A percentile compares a stretch with the other conserved stretches of the same genome.
Evolutionary conservation across 2,329 filamentous ascomycete species (phyloP).

Genomic region (Xylaria sp.): DNA sequence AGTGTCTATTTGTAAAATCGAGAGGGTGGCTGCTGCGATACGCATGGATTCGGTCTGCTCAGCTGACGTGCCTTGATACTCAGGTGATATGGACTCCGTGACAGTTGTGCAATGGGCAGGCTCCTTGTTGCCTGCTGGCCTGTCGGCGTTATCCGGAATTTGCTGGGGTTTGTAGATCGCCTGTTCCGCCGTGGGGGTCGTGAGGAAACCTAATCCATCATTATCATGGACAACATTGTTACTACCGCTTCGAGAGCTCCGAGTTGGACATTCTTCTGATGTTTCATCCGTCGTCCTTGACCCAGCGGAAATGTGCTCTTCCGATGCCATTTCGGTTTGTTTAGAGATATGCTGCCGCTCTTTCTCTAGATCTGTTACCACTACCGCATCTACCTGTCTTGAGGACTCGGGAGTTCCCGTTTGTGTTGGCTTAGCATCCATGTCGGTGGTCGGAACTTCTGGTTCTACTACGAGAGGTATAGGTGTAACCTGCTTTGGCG

Average conservation of each 20-base stretch:
- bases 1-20: not conserved
- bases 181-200: not conserved
- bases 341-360: not conserved
- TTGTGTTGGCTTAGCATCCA: conserved; percentile 12
- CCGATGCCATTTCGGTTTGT: not conserved
- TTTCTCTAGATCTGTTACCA: not conserved
- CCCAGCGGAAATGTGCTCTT: not conserved
- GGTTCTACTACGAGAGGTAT: not conserved
- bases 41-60: not conserved
- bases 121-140: not conserved
- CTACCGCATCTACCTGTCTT: conserved; percentile 6
- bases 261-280: conserved; percentile 1
- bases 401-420: conserved; percentile 18
- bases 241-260: not conserved
- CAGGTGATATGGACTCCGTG: not conserved
- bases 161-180: not conserved
- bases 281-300: not conserved
- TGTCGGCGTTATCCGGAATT: not conserved
- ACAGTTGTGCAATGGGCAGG: not conserved
- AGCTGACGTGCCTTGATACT: not conserved
- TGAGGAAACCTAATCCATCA: not conserved
- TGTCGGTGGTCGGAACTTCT: not conserved
- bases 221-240: not conserved
- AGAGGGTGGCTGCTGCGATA: not conserved
- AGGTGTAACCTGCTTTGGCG: conserved; percentile 16